Percentiles rank a stretch among this genome's conserved stretches.
Evolutionary conservation across 2,329 filamentous ascomycete species (phyloP).

Genomic region (Huntiella moniliformis): DNA sequence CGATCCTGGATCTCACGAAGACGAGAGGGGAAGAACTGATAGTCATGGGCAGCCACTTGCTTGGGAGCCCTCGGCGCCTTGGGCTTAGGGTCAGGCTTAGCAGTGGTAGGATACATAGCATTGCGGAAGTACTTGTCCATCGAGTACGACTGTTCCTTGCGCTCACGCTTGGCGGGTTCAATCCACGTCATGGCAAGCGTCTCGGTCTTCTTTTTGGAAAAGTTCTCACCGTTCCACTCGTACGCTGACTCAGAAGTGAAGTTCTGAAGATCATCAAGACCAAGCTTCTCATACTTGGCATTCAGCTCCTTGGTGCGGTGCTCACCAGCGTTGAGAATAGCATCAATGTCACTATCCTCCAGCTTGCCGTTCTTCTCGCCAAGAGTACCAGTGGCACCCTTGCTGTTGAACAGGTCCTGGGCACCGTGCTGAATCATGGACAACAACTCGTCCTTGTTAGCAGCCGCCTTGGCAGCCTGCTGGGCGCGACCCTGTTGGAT

Average conservation of each 20-base stretch:
- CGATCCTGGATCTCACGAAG: constrained; percentile 84
- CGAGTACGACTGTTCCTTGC: constrained; percentile 93
- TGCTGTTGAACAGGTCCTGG: constrained; percentile 73
- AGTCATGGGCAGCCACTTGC: constrained; percentile 82
- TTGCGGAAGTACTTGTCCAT: constrained; percentile 98
- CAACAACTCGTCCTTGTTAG: constrained; percentile 87
- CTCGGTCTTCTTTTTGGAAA: constrained; percentile 78
- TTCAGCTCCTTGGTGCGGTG: constrained; percentile 77
- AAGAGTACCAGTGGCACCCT: constrained; percentile 43
- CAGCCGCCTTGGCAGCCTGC: constrained; percentile 72
- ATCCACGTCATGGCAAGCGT: constrained; percentile 81
- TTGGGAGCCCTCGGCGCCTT: constrained; percentile 92
- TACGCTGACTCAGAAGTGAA: constrained; percentile 96
- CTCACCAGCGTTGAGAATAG: constrained; percentile 71
- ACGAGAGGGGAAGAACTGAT: constrained; percentile 82
- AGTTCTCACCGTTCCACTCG: constrained; percentile 97
- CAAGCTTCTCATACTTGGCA: constrained; percentile 87
- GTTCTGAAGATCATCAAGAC: constrained; percentile 91
- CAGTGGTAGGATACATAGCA: constrained; percentile 51
- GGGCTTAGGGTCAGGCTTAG: constrained; percentile 76
- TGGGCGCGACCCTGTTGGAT: constrained; percentile 95
- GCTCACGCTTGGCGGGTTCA: constrained; percentile 92
- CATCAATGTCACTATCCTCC: constrained; percentile 80
- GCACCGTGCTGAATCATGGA: constrained; percentile 98
- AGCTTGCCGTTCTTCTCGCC: constrained; percentile 42